A percentile compares a stretch with the other conserved stretches of the same genome.
phyloP scores from a whole-genome alignment of 345 rosid species.

The Clarkia xantiana region DNA sequence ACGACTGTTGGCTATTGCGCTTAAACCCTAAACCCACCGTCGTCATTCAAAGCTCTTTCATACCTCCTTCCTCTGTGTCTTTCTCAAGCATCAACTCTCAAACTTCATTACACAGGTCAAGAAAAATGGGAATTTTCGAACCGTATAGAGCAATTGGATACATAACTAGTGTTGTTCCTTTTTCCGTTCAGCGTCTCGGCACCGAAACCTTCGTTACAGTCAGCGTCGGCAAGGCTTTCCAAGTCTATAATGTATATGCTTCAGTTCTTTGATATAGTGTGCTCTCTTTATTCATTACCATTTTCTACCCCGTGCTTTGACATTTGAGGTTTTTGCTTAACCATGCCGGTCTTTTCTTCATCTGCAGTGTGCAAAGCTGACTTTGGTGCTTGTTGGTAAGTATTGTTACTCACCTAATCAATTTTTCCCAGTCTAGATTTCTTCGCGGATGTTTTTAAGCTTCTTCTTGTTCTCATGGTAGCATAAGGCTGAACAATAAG shows the following conservation, averaged over 20 bases:
- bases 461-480: too few species aligned
- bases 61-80: not conserved
- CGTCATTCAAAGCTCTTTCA: not conserved
- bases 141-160: conserved; percentile 85
- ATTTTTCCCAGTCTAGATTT: too few species aligned
- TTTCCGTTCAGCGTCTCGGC: conserved; percentile 79
- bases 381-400: conserved; percentile 57
- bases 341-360: not conserved
- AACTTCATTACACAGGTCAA: not conserved
- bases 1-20: too few species aligned
- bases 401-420: not conserved
- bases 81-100: not conserved
- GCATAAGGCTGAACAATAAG: too few species aligned
- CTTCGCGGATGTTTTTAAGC: too few species aligned
- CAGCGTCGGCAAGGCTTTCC: conserved; percentile 86
- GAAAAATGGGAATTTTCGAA: conserved; percentile 78
- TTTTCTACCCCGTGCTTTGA: not conserved
- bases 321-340: not conserved
- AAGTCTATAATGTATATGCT: conserved; percentile 47
- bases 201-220: conserved; percentile 88
- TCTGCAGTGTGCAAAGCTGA: conserved; percentile 82
- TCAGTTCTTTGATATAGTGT: not conserved
- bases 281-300: not conserved
- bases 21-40: conserved; percentile 7
- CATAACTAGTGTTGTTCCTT: conserved; percentile 68